Percentiles rank a stretch among this genome's conserved stretches.
These are phyloP conservation scores for Paramecium octaurelia DNA, from an alignment of 73 alveolate genomes.

Conservation along the genomic window DNA sequence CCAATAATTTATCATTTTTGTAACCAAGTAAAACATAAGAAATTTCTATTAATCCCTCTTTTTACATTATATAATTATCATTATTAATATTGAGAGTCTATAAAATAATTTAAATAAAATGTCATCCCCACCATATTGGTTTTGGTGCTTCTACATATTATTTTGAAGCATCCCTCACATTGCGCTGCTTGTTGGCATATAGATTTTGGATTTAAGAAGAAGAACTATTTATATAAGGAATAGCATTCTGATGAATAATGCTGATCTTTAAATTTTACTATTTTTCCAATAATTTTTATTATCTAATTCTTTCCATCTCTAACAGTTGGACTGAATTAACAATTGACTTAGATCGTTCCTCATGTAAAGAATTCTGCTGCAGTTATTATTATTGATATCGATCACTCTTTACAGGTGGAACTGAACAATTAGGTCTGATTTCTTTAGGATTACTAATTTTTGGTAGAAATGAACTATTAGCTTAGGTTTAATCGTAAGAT, in stretches of 20 bases:
- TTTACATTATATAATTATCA: not conserved
- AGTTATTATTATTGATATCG: not conserved
- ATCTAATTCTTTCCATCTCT: not conserved
- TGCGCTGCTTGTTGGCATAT: not conserved
- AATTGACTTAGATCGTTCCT: not conserved
- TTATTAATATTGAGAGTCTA: not conserved
- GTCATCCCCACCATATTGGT: constrained; percentile 22
- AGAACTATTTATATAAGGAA: constrained; percentile 9
- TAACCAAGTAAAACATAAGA: not conserved
- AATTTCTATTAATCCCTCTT: not conserved
- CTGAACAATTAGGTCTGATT: constrained; percentile 3
- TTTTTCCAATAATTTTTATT: not conserved
- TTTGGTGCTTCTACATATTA: not conserved
- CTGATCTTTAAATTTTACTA: not conserved
- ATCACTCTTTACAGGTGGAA: constrained; percentile 31
- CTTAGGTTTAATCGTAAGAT: not conserved
- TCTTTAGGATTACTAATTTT: not conserved
- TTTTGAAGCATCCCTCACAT: not conserved
- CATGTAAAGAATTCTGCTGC: not conserved
- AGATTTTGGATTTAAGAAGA: not conserved
- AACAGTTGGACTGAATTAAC: not conserved
- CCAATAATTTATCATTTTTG: not conserved
- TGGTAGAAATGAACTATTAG: constrained; percentile 15
- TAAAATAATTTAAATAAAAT: not conserved
- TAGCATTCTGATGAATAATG: not conserved